Conservation (phyloP, 805 yeast species). For the Candida nonsorbophila region DNA sequence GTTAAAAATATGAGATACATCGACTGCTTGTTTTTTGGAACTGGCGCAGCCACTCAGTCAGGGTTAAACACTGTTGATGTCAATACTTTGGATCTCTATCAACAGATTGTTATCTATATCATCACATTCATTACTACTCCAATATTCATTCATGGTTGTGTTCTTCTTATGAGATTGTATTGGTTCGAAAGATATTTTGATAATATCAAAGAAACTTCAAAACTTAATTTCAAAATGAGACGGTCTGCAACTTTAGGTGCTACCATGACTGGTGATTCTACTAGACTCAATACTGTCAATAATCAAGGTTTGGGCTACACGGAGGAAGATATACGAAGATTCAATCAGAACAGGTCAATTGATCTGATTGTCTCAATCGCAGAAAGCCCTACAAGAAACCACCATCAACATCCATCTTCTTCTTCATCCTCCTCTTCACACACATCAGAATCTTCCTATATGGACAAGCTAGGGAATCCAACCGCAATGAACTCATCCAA, state of each 20-base stretch:
- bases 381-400: too few species aligned
- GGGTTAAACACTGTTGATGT: conserved; percentile 80
- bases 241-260: conserved; percentile 70
- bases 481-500: too few species aligned
- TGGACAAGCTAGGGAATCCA: too few species aligned
- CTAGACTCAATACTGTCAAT: conserved; percentile 12
- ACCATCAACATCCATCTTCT: too few species aligned
- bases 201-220: conserved; percentile 73
- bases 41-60: conserved; percentile 84
- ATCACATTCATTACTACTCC: conserved; percentile 73
- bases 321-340: background rate
- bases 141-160: conserved; percentile 74
- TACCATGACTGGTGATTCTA: conserved; percentile 25
- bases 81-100: conserved; percentile 63
- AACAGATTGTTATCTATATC: conserved; percentile 70
- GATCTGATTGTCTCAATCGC: too few species aligned
- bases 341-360: too few species aligned
- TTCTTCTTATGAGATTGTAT: conserved; percentile 73
- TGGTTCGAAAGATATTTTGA: conserved; percentile 89
- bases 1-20: conserved; percentile 60
- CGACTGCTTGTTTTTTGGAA: conserved; percentile 72
- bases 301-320: conserved; percentile 32
- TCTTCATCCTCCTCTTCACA: too few species aligned
- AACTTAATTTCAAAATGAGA: conserved; percentile 74
- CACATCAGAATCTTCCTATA: too few species aligned